Base-by-base conservation (phyloP, 176 grass and related monocot species). In the Carex myosuroides region DNA sequence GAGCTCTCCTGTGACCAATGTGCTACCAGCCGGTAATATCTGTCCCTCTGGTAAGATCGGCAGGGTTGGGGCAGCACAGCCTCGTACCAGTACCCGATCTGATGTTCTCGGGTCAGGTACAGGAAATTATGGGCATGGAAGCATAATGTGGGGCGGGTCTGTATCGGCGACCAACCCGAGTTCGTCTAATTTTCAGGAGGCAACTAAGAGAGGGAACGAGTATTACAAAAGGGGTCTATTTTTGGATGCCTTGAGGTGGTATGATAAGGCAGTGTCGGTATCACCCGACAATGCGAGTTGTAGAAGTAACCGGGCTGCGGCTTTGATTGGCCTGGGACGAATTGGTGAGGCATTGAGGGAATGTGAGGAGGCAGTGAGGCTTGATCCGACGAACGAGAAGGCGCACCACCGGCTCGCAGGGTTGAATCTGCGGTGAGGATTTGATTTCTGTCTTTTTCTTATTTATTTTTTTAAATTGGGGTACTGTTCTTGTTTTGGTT, bases 61-160 rank as follows among this genome's bases (percentile, higher is more conserved):
- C 0, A 81, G 64, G 41, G 56, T 59, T 37, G 89, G 24, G 5
- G 32, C 83, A 18, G 24, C 82, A 58, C 60, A 90, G 42, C 88
- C 91, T 44, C 87, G 81, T 58, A 76, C 54, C 59, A 89, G 87
- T 64, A 87, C 90, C 66, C 87, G 96, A 70, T 87, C 87, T 14
- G 93, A 95, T 85, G 89, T 99, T 61, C 93, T 99, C 14, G 89
- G 96, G 79, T 92, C 96, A 50, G 96, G 96, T 60, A 91, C 81
- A 6, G 93, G 96, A 69, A 85, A 99, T 83, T 99, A 99, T 30
- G 96, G 96, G 79, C 96, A 99, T 54, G 96, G 96, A 5, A 97
- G 94, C 87, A 89, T 97, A 88, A 97, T 97, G 94, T 89, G 87
- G 18, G 87, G 89, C 18, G 82, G 85, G 8, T 83, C 84, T 73